A percentile compares a stretch with the other conserved stretches of the same genome.
Evolutionary conservation across 768 basidiomycete species (phyloP).

Genomic region (Trametes cinnabarina): DNA sequence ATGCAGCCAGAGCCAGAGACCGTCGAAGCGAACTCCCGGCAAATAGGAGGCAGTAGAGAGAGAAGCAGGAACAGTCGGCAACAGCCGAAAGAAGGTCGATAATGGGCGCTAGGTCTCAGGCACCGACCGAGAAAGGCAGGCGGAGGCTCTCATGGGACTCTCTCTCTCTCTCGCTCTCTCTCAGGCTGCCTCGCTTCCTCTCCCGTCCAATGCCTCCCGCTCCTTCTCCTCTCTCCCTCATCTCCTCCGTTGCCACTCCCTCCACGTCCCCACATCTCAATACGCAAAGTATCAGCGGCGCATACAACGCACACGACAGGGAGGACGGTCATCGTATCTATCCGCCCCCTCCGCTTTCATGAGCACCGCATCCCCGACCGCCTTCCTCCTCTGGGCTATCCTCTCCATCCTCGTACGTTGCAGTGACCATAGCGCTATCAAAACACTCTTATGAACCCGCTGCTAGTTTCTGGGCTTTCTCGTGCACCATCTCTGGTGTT

Average conservation of each 20-base stretch:
- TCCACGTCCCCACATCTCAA: neutral
- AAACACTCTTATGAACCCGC: neutral
- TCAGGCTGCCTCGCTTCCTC: neutral
- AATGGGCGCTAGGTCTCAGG: conserved; percentile 7
- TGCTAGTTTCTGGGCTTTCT: conserved; percentile 62
- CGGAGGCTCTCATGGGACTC: neutral
- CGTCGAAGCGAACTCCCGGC: no score
- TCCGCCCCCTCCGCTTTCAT: conserved; percentile 36
- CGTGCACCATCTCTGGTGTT: conserved; percentile 74
- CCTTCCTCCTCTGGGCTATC: conserved; percentile 75
- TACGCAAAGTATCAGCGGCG: neutral
- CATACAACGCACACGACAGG: neutral
- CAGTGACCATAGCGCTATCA: no score
- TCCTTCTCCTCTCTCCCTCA: neutral
- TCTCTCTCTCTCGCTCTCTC: neutral
- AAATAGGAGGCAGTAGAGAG: no score
- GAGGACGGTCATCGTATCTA: no score
- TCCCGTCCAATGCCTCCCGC: neutral
- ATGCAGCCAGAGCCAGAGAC: no score
- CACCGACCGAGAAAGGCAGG: neutral
- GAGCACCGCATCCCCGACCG: conserved; percentile 71
- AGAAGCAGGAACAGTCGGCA: no score
- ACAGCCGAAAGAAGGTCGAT: neutral
- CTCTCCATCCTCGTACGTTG: conserved; percentile 58
- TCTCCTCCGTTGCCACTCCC: neutral